Conservation (phyloP, 139 green algal species). For the Micractinium sp. region DNA sequence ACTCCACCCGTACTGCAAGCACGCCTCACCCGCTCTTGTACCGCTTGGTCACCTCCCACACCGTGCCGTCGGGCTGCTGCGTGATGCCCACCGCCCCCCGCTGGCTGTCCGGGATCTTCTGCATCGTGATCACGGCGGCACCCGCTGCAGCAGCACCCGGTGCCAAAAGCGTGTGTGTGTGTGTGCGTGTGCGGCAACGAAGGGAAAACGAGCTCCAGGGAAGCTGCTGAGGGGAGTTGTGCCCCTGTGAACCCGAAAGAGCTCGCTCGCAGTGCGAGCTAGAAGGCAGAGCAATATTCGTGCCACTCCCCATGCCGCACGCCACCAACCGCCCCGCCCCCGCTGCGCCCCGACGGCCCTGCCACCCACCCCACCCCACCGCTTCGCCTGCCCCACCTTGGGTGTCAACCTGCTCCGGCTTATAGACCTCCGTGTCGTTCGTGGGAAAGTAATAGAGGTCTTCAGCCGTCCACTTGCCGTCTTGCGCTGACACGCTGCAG, state of each 20-base stretch:
- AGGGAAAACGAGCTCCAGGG: too few relatives aligned
- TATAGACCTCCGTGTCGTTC: constrained; percentile 32
- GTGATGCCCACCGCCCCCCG: not conserved
- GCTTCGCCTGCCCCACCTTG: not conserved
- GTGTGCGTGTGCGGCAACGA: too few relatives aligned
- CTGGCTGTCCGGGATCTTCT: not conserved
- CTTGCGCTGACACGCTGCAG: too few relatives aligned
- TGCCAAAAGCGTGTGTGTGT: not conserved
- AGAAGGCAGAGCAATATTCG: too few relatives aligned
- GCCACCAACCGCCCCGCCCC: too few relatives aligned
- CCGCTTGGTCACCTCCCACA: constrained; percentile 8
- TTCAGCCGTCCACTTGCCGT: constrained; percentile 5
- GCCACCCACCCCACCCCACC: not conserved
- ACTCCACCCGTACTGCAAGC: too few relatives aligned
- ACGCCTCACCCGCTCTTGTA: constrained; percentile 42
- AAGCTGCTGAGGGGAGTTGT: too few relatives aligned
- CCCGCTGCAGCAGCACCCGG: constrained; percentile 1
- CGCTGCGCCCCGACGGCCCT: not conserved
- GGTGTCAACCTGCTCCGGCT: constrained; percentile 37
- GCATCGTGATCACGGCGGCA: constrained; percentile 38
- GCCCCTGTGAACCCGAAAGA: too few relatives aligned
- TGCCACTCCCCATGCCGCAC: too few relatives aligned
- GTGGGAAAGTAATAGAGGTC: constrained; percentile 49
- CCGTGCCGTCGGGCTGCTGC: constrained; percentile 34
- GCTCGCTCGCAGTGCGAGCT: too few relatives aligned